Base-by-base conservation (phyloP, 805 yeast species). In the Starmerella vaccinii region DNA sequence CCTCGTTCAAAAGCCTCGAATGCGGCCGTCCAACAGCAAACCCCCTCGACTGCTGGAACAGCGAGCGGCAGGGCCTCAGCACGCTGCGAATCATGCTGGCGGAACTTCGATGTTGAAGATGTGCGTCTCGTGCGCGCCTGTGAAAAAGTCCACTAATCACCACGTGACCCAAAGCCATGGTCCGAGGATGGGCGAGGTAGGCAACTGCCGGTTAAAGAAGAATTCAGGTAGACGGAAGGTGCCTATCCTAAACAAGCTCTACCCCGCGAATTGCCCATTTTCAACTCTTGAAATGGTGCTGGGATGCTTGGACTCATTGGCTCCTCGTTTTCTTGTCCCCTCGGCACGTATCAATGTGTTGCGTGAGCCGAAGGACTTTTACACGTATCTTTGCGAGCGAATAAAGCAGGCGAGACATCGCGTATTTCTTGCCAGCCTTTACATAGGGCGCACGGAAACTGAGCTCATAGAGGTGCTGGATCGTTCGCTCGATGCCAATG, bases 371-470 rank as follows among this genome's bases (percentile, higher is more conserved):
- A 69, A 62, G 0, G 78, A 74, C n/a, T 92, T 92, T 62, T 90
- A 92, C 65, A 55, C 68, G 2, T 67, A 75, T 2, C 68, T 92
- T 47, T 84, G 67, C 49, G 43, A 59, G 2, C 84, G 82, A 59
- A 89, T 90, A 18, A 55, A 65, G 2, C 46, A 61, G 0, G 90
- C 97, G 1, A 66, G 82, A 49, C 54, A 66, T 5, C 72, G 95
- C 39, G 73, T 92, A 9, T 92, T 88, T 60, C 72, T 92, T 33
- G 82, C 95, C 4, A 82, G 95, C 1, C 70, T 92, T 37, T 92
- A 92, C 63, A 72, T 92, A 43, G 98, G 98, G 2, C 84, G 81
- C 58, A 65, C 78, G 1, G 95, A 92, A 64, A 68, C 75, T 45
- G 97, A 90, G 53, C 73, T 92, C 23, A 71, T 89, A 13, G 71